These are phyloP conservation scores for Silene conica DNA, from an alignment of 148 eudicot species.

Conservation along the genomic window DNA sequence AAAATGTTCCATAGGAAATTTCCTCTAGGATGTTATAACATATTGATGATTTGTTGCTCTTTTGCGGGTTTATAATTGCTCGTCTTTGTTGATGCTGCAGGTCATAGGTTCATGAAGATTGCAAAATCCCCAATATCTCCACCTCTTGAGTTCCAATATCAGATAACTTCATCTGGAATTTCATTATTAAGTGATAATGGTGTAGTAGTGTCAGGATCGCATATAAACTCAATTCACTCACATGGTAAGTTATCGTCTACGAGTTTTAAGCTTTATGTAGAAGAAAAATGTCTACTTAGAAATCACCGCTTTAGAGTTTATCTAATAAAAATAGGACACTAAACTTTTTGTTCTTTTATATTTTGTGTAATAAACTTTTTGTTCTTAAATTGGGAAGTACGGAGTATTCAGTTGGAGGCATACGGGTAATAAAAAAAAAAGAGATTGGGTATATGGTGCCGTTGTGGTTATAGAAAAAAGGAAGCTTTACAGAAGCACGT, in stretches of 20 bases:
- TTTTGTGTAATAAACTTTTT: too few species aligned
- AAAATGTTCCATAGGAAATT: background rate
- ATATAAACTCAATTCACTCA: slow-evolving; percentile 55
- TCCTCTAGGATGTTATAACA: background rate
- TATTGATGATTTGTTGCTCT: slow-evolving; percentile 3
- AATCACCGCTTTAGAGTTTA: background rate
- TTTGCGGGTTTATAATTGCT: slow-evolving; percentile 1
- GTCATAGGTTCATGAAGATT: slow-evolving; percentile 73
- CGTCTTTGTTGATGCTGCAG: slow-evolving; percentile 32
- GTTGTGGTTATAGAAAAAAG: background rate
- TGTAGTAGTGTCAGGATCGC: slow-evolving; percentile 57
- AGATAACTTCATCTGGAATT: slow-evolving; percentile 65
- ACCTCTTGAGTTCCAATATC: slow-evolving; percentile 57
- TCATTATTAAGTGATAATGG: slow-evolving; percentile 57
- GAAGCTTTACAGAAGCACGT: background rate
- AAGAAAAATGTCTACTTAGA: background rate
- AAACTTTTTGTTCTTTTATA: background rate
- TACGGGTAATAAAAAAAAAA: background rate
- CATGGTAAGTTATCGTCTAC: slow-evolving; percentile 28
- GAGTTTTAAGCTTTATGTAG: background rate
- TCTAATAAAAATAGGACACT: background rate
- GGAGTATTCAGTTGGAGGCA: too few species aligned
- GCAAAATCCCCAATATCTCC: slow-evolving; percentile 94
- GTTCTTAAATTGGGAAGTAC: background rate
- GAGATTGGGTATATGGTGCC: too few species aligned